phyloP scores from a whole-genome alignment of 2,329 filamentous ascomycete species.

The Ascochyta fabae region DNA sequence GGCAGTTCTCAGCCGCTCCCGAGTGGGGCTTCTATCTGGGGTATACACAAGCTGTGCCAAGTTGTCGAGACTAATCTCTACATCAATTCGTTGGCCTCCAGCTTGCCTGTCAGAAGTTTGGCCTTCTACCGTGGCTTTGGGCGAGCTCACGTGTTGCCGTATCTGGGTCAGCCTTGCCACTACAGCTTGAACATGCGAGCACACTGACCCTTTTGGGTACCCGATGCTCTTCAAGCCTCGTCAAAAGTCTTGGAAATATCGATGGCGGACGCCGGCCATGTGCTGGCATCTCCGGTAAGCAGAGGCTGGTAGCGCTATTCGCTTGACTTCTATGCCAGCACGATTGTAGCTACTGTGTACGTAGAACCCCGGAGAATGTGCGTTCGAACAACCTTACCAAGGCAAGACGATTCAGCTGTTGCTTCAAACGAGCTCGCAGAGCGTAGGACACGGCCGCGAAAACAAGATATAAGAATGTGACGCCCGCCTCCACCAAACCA shows the following conservation, averaged over 20 bases:
- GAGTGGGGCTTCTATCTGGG: slow-evolving; percentile 2
- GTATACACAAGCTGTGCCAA: slow-evolving; percentile 11
- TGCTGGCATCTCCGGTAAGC: not conserved
- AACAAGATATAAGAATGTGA: slow-evolving; percentile 15
- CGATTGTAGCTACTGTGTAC: slow-evolving; percentile 5
- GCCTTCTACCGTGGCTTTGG: not conserved
- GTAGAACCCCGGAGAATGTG: not conserved
- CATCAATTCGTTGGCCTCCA: slow-evolving; percentile 2
- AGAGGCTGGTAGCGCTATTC: slow-evolving; percentile 8
- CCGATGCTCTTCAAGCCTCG: slow-evolving; percentile 12
- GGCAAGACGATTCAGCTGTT: slow-evolving; percentile 6
- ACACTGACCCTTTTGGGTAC: slow-evolving; percentile 3
- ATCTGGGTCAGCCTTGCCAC: slow-evolving; percentile 5
- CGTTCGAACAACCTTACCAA: slow-evolving; percentile 10
- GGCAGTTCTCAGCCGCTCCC: slow-evolving; percentile 19
- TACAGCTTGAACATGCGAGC: not conserved
- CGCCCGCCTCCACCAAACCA: not conserved
- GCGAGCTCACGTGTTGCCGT: slow-evolving; percentile 3
- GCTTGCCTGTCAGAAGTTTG: slow-evolving; percentile 5
- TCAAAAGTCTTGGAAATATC: slow-evolving; percentile 35
- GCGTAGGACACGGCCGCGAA: not conserved
- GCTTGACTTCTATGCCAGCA: not conserved
- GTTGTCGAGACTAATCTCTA: slow-evolving; percentile 16
- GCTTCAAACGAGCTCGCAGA: slow-evolving; percentile 2
- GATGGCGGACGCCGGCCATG: slow-evolving; percentile 22